Base-by-base conservation (phyloP, 768 basidiomycete genomes). In the Mrakia frigida region DNA sequence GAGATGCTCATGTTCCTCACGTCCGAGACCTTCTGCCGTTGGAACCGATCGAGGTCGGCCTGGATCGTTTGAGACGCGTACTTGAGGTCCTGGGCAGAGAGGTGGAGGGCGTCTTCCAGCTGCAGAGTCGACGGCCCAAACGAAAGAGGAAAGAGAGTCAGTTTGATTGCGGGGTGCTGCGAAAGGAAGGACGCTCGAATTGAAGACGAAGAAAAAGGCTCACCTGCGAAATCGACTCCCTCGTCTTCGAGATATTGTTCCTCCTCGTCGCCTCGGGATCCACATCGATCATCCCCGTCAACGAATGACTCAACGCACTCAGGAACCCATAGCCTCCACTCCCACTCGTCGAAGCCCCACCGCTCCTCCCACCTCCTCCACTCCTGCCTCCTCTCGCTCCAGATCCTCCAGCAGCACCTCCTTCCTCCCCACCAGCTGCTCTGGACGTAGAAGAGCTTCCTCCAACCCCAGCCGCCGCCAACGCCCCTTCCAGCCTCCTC, bases 201-300 rank as follows among this genome's bases (percentile, higher is more conserved):
- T 7, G 23, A 41, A 50, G 46, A 14, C 16, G 16, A 16, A 50
- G 18, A 50, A 14, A 18, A 50, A 21, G 73, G 23, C 85, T 79
- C 81, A 95, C 95, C 86, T 94, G 92, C n/a, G 93, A 93, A 78
- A 98, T 97, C 28, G 88, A 89, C 84, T 98, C 96, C 80, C 92
- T 88, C 6, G 94, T 94, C 85, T 97, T 98, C 78, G 91, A 91
- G 79, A 99, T 98, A 72, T 90, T 89, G 81, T 91, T 98, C 79
- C 97, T 87, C 77, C 97, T 86, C 7, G 96, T 95, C 25, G 92
- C 92, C 85, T 98, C 97, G 3, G 97, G 97, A 84, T 99, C 97
- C 25, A 92, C 92, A 80, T 99, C 97, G 90, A 99, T 98, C 90
- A 98, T 95, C 6, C 96, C 95, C 80, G 95, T 94, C 74, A 99